phyloP scores from a whole-genome alignment of 2,329 filamentous ascomycete species.

The Pestalotiopsis sp. region DNA sequence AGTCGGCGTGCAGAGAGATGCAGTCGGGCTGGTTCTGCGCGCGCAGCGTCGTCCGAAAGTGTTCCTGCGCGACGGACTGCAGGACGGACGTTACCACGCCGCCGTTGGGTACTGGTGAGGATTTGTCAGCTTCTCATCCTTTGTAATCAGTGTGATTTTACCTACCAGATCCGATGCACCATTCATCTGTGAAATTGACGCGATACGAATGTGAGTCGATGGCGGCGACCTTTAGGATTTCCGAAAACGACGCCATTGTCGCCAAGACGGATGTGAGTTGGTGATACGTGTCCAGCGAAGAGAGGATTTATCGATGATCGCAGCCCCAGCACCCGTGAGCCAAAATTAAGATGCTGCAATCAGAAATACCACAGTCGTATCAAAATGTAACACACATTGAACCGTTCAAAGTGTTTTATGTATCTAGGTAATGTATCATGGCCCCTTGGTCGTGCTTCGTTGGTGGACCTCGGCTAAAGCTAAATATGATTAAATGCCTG shows the following conservation, averaged over 20 bases:
- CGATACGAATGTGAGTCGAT: constrained; percentile 13
- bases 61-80: constrained; percentile 46
- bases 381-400: not conserved
- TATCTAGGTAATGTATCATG: not conserved
- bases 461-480: not conserved
- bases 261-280: not conserved
- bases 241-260: constrained; percentile 6
- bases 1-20: constrained; percentile 29
- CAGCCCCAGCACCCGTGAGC: not conserved
- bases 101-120: constrained; percentile 63
- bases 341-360: not conserved
- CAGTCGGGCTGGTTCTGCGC: constrained; percentile 30
- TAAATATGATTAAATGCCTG: not conserved
- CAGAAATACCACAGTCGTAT: not conserved
- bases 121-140: not conserved
- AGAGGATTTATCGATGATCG: not conserved
- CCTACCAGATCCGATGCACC: constrained; percentile 13
- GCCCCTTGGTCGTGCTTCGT: not conserved
- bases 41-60: constrained; percentile 31
- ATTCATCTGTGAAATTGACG: constrained; percentile 6
- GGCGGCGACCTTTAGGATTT: constrained; percentile 2
- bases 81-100: constrained; percentile 67
- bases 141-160: not conserved
- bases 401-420: not conserved
- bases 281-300: not conserved